A percentile compares a stretch with the other conserved stretches of the same genome.
These are phyloP conservation scores for Rhododendron williamsianum DNA, from an alignment of 148 eudicot species.

Conservation along the genomic window DNA sequence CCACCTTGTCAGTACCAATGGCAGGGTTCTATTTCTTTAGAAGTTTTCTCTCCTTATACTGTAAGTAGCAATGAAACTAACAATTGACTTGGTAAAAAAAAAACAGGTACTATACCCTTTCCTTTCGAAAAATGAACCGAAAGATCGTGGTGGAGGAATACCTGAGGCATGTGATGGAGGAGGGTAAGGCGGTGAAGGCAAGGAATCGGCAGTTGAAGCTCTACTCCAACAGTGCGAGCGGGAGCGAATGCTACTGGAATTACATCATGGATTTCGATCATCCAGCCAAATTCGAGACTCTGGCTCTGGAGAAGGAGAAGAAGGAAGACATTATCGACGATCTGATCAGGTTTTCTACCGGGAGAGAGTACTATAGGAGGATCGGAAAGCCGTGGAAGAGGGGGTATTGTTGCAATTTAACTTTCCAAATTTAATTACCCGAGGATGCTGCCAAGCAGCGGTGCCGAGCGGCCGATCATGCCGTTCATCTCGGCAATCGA, in stretches of 20 bases:
- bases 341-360: constrained; percentile 28
- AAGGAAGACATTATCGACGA: constrained; percentile 41
- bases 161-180: constrained; percentile 32
- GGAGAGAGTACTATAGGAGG: constrained; percentile 33
- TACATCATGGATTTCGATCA: constrained; percentile 41
- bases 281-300: constrained; percentile 41
- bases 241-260: constrained; percentile 25
- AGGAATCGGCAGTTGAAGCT: constrained; percentile 32
- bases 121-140: not conserved
- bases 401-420: constrained; percentile 24
- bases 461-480: no score
- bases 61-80: no score
- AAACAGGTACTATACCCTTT: not conserved
- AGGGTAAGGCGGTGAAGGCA: constrained; percentile 27
- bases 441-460: no score
- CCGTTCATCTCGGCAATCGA: no score
- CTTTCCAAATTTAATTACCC: not conserved
- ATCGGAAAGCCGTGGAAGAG: constrained; percentile 61
- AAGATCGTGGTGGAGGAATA: constrained; percentile 16
- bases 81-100: not conserved
- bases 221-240: constrained; percentile 25
- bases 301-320: constrained; percentile 32
- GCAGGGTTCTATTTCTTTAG: no score
- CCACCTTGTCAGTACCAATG: no score
- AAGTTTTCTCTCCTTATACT: no score